These are phyloP conservation scores for Globisporangium nodosum DNA, from an alignment of 352 stramenopile genomes.

Conservation along the genomic window DNA sequence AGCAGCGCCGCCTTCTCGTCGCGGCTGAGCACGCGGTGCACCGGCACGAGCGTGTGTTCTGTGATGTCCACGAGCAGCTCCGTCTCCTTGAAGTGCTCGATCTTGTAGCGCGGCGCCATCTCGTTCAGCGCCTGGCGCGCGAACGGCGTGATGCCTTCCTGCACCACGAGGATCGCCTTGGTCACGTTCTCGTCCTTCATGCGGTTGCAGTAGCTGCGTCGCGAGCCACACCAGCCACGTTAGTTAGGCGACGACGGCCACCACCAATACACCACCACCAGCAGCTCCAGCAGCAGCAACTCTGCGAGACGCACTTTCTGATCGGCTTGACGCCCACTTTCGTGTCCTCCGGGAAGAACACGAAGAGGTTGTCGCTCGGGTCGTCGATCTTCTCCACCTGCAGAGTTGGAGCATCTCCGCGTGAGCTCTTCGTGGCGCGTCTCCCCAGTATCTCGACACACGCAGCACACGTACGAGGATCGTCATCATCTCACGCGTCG, in stretches of 20 bases:
- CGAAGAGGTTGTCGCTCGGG: conserved; percentile 94
- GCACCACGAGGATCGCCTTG: conserved; percentile 97
- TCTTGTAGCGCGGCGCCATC: conserved; percentile 89
- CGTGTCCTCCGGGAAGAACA: conserved; percentile 99
- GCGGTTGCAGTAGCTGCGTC: conserved; percentile 87
- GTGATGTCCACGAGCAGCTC: conserved; percentile 99
- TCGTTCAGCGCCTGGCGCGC: conserved; percentile 95
- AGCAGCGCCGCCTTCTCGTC: conserved; percentile 98
- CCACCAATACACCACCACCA: too few species aligned
- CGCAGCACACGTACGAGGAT: conserved; percentile 77
- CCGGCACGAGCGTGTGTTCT: conserved; percentile 98
- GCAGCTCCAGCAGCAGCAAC: too few species aligned
- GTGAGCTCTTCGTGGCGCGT: neutral
- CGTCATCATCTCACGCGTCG: conserved; percentile 94
- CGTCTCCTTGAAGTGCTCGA: conserved; percentile 98
- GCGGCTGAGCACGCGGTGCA: conserved; percentile 96
- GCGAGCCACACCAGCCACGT: neutral
- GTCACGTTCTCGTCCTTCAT: conserved; percentile 97
- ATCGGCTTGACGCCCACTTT: conserved; percentile 99
- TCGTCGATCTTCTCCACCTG: conserved; percentile 87
- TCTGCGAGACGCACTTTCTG: conserved; percentile 62
- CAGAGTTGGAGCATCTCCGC: neutral
- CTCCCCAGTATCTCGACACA: neutral
- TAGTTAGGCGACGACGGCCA: neutral
- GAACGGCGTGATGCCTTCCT: conserved; percentile 96